Base-by-base conservation (phyloP, 192 early-diverging fungal genomes). In the Coemansia sp. region DNA sequence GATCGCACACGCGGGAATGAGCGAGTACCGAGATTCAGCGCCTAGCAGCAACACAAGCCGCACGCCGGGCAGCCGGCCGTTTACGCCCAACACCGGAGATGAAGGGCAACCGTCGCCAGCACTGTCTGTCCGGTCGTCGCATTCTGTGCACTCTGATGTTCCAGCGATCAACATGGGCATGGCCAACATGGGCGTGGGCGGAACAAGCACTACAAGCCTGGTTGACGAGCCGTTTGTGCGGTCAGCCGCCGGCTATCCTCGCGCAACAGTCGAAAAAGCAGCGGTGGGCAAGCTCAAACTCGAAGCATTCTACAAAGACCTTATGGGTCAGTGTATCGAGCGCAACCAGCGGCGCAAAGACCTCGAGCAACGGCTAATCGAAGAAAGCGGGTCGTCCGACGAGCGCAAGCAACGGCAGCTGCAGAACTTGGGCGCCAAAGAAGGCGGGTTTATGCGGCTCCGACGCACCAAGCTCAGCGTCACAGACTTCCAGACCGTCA, bases 371-470 rank as follows among this genome's bases (percentile, higher is more conserved):
- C 85, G 85, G 54, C 77, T 96, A 8, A 67, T 82, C 57, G 81
- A 72, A 2, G 93, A 97, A 62, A 79, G 80, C 36, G 90, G 92
- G 60, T 90, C 90, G 19, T 76, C 74, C 6, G 93, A 92, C 34
- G 97, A 97, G 65, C 88, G 91, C 67, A 95, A 93, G 74, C 84
- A 88, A 38, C 83, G 94, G 52, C 93, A 96, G 76, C 67, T 97
- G 69, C 71, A 71, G 26, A 84, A 84, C 19, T 77, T 94, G 9
- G 93, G 93, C 3, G 75, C 89, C 55, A 95, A 94, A 64, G 98
- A 99, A 69, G 92, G 93, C 26, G 90, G 95, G 60, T 99, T 94
- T 72, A 82, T 98, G 71, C 86, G 98, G 52, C 81, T 99, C 42
- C 85, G 95, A 34, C 85, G 98, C 44, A 93, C 92, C 36, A 87